A percentile compares a stretch with the other conserved stretches of the same genome.
These are phyloP conservation scores for Lumnitzera racemosa DNA, from an alignment of 345 rosid genomes.

Conservation along the genomic window DNA sequence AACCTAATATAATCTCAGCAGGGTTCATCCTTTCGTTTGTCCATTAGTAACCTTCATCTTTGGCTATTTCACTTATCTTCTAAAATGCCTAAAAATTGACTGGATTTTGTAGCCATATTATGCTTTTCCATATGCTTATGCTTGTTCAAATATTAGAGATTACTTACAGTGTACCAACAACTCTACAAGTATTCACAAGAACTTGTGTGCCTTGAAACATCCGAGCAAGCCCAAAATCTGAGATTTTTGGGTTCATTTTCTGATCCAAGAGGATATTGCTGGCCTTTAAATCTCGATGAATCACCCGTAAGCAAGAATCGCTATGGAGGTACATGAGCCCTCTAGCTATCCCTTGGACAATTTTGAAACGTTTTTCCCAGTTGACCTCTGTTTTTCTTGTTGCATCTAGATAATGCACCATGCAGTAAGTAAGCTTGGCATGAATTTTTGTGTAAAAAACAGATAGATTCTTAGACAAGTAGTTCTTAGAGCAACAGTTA, in stretches of 20 bases:
- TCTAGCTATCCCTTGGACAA: conserved; percentile 26
- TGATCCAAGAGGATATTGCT: conserved; percentile 27
- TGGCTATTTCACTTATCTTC: no score
- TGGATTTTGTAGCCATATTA: no score
- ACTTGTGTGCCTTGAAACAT: conserved; percentile 16
- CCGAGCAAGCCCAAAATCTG: conserved; percentile 33
- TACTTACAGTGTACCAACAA: conserved; percentile 18
- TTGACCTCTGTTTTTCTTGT: conserved; percentile 7
- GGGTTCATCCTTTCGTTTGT: no score
- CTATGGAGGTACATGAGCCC: conserved; percentile 28
- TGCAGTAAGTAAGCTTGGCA: neutral
- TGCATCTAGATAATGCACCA: conserved; percentile 9
- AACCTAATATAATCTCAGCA: no score
- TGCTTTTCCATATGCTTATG: no score
- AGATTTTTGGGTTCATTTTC: conserved; percentile 29
- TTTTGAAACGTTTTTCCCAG: conserved; percentile 19
- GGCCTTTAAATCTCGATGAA: conserved; percentile 31
- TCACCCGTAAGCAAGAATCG: conserved; percentile 25
- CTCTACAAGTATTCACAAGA: conserved; percentile 14
- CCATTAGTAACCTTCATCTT: no score
- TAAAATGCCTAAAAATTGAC: no score
- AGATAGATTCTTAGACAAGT: no score
- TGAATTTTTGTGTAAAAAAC: neutral
- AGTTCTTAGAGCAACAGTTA: neutral
- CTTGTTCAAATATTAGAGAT: no score